These are phyloP conservation scores for Pirum gemmata DNA, from an alignment of 78 protist genomes.

Conservation along the genomic window DNA sequence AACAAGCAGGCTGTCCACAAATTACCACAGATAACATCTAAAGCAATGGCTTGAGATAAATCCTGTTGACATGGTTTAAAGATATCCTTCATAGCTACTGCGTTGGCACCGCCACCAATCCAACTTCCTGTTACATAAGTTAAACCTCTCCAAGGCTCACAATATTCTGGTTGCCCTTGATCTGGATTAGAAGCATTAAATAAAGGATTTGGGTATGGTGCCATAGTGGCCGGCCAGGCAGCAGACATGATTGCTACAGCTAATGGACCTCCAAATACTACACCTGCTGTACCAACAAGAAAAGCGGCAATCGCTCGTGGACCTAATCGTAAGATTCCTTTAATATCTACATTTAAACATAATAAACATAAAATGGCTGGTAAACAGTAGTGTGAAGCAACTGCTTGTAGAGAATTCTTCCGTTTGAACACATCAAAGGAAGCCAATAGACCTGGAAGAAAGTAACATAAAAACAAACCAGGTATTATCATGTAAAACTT, in stretches of 20 bases:
- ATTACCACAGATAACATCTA: background rate
- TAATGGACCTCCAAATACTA: background rate
- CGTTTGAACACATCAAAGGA: background rate
- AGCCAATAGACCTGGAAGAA: background rate
- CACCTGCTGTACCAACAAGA: background rate
- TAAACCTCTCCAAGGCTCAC: constrained; percentile 14
- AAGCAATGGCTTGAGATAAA: constrained; percentile 5
- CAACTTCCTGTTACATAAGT: constrained; percentile 10
- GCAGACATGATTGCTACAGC: background rate
- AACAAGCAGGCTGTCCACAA: background rate
- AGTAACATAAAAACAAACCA: background rate
- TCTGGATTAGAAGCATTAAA: too few relatives aligned
- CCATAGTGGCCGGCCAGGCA: background rate
- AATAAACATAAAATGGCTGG: background rate
- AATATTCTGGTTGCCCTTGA: too few relatives aligned
- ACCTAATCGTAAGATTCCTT: background rate
- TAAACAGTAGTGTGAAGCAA: background rate
- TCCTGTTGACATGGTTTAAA: background rate
- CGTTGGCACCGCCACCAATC: constrained; percentile 32
- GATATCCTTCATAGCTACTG: constrained; percentile 19
- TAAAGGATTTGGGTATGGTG: too few relatives aligned
- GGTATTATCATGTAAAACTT: background rate
- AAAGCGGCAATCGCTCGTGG: background rate
- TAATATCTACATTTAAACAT: background rate
- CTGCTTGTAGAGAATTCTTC: background rate